Evolutionary conservation across 306 rosid genomes (phyloP).

Genomic region (Alnus rubra): DNA sequence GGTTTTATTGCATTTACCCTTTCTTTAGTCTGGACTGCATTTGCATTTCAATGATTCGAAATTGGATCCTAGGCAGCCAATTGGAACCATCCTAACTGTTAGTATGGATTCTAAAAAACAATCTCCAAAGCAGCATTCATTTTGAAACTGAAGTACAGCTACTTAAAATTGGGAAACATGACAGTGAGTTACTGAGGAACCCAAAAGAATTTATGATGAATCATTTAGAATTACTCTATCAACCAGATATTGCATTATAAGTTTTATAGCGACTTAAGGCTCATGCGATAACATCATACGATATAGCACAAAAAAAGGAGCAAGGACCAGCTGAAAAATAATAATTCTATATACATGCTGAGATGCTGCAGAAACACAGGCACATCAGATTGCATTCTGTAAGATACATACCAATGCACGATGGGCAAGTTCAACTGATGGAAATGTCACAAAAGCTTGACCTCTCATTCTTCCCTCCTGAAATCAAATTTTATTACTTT

Average conservation of each 20-base stretch:
- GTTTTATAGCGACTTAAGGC: neutral
- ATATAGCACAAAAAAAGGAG: neutral
- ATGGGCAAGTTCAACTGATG: constrained; percentile 79
- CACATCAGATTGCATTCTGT: neutral
- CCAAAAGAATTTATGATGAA: neutral
- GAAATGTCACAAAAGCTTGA: constrained; percentile 93
- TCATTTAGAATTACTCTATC: neutral
- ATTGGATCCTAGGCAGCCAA: neutral
- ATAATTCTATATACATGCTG: too few relatives aligned
- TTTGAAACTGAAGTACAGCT: neutral
- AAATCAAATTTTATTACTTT: constrained; percentile 33
- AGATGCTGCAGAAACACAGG: neutral
- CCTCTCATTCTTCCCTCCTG: constrained; percentile 99
- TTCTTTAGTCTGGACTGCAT: neutral
- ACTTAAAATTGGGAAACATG: neutral
- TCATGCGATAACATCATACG: neutral
- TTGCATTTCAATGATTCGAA: neutral
- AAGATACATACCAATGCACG: constrained; percentile 67
- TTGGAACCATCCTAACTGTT: neutral
- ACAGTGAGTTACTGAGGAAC: neutral
- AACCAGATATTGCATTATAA: neutral
- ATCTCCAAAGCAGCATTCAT: neutral
- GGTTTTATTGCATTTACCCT: neutral
- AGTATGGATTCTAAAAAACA: neutral
- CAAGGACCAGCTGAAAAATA: neutral